phyloP scores from a whole-genome alignment of 1,284 basidiomycete species.

The Cryptococcus sp. region DNA sequence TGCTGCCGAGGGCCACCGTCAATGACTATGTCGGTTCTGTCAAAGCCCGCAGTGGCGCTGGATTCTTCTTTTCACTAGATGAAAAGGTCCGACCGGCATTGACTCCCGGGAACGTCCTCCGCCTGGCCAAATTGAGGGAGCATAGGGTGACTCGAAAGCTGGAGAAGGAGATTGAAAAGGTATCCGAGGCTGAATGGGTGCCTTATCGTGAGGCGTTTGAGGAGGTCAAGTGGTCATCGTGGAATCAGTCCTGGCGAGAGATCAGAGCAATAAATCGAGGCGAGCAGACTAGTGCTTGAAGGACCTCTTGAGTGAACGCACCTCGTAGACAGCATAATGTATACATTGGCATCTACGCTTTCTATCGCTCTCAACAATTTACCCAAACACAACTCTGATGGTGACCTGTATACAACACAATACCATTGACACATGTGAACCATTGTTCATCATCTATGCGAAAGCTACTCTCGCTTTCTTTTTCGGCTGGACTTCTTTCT shows the following conservation, averaged over 20 bases:
- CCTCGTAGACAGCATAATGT: too few species aligned
- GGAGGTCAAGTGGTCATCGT: too few species aligned
- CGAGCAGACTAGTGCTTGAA: too few species aligned
- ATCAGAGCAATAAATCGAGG: too few species aligned
- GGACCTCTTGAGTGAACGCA: too few species aligned
- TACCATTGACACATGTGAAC: too few species aligned
- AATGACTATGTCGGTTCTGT: not conserved
- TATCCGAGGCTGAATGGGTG: not conserved
- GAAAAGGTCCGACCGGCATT: not conserved
- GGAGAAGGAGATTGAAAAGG: not conserved
- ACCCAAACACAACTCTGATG: too few species aligned
- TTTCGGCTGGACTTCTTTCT: constrained; percentile 2
- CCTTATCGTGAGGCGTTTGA: too few species aligned
- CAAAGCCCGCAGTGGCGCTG: not conserved
- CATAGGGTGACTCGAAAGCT: not conserved
- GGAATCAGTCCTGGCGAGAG: too few species aligned
- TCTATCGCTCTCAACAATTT: too few species aligned
- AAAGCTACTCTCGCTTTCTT: constrained; percentile 11
- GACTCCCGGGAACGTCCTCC: not conserved
- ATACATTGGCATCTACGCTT: too few species aligned
- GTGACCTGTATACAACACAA: too few species aligned
- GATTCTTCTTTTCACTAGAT: not conserved
- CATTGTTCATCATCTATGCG: not conserved
- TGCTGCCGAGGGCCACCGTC: not conserved
- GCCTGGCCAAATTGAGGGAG: not conserved